Evolutionary conservation across 2,329 filamentous ascomycete genomes (phyloP).

Genomic region (Westerdykella aurantiaca): DNA sequence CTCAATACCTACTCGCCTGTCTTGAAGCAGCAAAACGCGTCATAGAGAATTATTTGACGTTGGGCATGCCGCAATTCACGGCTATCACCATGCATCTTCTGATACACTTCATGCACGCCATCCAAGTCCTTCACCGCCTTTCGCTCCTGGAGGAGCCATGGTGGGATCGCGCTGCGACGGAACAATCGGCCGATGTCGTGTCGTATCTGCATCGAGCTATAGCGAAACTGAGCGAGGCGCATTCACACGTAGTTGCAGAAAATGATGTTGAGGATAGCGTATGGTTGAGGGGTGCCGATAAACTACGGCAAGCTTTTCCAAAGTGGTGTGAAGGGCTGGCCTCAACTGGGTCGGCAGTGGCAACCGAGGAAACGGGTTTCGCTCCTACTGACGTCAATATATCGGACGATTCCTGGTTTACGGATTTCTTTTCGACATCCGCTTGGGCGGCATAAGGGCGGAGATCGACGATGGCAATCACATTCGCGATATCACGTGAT

Average conservation of each 20-base stretch:
- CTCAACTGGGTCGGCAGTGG: background rate
- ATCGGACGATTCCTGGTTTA: constrained; percentile 9
- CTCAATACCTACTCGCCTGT: constrained; percentile 9
- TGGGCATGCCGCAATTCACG: background rate
- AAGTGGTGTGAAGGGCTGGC: background rate
- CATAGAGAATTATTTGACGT: constrained; percentile 6
- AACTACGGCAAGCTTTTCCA: background rate
- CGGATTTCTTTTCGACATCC: constrained; percentile 5
- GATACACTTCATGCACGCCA: constrained; percentile 6
- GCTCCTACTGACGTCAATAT: constrained; percentile 1
- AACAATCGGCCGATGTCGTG: constrained; percentile 7
- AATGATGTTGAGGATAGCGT: constrained; percentile 3
- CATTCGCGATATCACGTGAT: too few relatives aligned
- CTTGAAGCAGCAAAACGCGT: constrained; percentile 6
- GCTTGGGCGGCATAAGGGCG: too few relatives aligned
- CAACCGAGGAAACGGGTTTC: background rate
- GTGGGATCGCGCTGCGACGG: constrained; percentile 10
- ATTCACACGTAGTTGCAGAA: constrained; percentile 4
- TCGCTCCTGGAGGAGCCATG: constrained; percentile 5
- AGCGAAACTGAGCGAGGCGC: constrained; percentile 1
- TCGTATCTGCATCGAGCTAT: constrained; percentile 6
- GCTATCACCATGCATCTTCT: constrained; percentile 4
- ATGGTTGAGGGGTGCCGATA: background rate
- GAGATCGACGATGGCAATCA: too few relatives aligned
- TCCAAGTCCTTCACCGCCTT: constrained; percentile 5